A percentile compares a stretch with the other conserved stretches of the same genome.
phyloP scores from a whole-genome alignment of 805 yeast species.

The Ogataea neopini region DNA sequence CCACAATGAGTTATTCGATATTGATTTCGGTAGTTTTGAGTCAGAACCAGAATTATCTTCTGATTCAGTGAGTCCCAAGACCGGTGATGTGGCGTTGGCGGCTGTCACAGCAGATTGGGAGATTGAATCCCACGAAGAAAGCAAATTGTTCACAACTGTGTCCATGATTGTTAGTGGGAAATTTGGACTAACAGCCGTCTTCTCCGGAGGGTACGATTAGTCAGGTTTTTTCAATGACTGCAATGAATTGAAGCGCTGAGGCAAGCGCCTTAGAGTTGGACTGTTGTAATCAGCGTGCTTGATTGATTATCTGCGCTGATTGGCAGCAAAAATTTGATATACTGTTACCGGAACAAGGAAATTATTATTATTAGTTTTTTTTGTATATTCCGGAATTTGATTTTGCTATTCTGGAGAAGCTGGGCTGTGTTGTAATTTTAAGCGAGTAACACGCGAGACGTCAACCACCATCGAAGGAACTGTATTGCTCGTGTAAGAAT shows the following conservation, averaged over 20 bases:
- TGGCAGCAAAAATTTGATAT: no score
- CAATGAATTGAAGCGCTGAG: background rate
- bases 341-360: background rate
- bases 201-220: background rate
- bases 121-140: conserved; percentile 30
- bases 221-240: background rate
- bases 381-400: background rate
- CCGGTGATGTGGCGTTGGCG: background rate
- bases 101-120: conserved; percentile 11
- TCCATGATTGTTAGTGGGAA: conserved; percentile 21
- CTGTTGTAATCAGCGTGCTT: background rate
- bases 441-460: no score
- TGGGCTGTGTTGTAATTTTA: background rate
- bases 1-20: conserved; percentile 17
- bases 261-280: background rate
- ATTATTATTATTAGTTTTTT: background rate
- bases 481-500: no score
- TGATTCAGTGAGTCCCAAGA: background rate
- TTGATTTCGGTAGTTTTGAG: conserved; percentile 4
- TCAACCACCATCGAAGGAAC: no score
- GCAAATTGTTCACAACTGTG: conserved; percentile 31
- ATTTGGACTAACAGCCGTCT: background rate
- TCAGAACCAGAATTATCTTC: background rate
- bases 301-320: no score
- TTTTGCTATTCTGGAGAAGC: conserved; percentile 2